Base-by-base conservation (phyloP, 2,329 filamentous ascomycete genomes). In the Aspergillus melleus region DNA sequence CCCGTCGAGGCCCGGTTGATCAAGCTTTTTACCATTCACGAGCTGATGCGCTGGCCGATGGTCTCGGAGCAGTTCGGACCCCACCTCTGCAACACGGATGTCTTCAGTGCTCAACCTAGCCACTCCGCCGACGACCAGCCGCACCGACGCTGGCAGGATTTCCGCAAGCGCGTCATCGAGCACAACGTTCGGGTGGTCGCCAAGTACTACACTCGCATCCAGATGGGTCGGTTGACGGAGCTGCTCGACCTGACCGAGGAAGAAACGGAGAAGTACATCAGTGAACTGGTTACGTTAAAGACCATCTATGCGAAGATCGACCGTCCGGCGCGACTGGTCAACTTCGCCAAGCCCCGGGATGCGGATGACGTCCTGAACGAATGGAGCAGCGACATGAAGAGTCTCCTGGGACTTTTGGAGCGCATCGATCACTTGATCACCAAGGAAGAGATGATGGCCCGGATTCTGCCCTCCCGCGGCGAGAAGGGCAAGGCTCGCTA, bases 381-480 rank as follows among this genome's bases (percentile, higher is more conserved):
- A 79, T 99, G 95, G 95, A 96, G 92, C 76, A 89, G 91, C 71
- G 96, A 97, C 78, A 98, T 96, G 92, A 96, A 95, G 88, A 93
- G 89, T 73, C 79, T 96, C 70, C 79, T 96, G 66, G 92, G 91
- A 11, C 80, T 94, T 57, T 74, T 96, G 72, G 92, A 96, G 83
- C 86, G 92, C 64, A 96, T 99, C 62, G 95, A 99, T 74, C 95
- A 99, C 77, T 83, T 99, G 71, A 99, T 99, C 72, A 99, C 96
- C 57, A 98, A 98, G 84, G 95, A 99, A 80, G 95, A 99, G 84
- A 99, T 99, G 95, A 99, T 99, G 95, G 95, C 95, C 46, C 86
- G 93, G 61, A 98, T 99, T 71, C 89, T 95, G 77, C 91, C 91
- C 1, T 67, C 75, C 26, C 74, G 74, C 55, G 65, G 66, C 14